Evolutionary conservation across 75 land plant genomes (phyloP).

Genomic region (Sequoiadendron giganteum): DNA sequence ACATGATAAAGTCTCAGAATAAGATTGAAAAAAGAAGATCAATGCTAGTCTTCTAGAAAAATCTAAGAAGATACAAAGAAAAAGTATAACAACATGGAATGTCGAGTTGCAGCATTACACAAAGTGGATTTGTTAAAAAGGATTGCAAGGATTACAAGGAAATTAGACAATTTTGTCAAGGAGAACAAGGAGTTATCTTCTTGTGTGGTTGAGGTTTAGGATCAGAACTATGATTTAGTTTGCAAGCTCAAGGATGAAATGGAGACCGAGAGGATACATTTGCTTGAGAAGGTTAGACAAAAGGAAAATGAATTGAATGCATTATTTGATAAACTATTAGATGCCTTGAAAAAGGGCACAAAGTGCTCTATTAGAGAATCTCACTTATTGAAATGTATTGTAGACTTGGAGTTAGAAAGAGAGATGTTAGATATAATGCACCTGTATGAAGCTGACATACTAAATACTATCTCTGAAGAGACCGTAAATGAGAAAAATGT

Average conservation of each 20-base stretch:
- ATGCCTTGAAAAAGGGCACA: constrained; percentile 22
- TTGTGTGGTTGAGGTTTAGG: constrained; percentile 16
- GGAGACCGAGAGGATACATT: constrained; percentile 30
- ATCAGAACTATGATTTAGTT: constrained; percentile 13
- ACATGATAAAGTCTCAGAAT: too few relatives aligned
- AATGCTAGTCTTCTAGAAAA: too few relatives aligned
- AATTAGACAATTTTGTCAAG: constrained; percentile 35
- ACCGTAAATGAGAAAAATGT: constrained; percentile 14
- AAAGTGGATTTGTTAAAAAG: too few relatives aligned
- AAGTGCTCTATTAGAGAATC: constrained; percentile 20
- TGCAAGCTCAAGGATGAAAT: constrained; percentile 27
- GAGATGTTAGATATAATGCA: constrained; percentile 22
- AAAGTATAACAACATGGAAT: too few relatives aligned
- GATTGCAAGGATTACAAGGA: constrained; percentile 35
- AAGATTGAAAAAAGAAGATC: too few relatives aligned
- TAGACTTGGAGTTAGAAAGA: constrained; percentile 15
- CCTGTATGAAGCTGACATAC: constrained; percentile 20
- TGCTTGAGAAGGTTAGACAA: constrained; percentile 19
- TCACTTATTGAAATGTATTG: constrained; percentile 14
- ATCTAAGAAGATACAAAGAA: too few relatives aligned
- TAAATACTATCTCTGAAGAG: constrained; percentile 20
- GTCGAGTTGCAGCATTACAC: too few relatives aligned
- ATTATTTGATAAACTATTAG: constrained; percentile 26
- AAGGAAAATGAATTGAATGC: constrained; percentile 27
- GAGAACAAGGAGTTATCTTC: constrained; percentile 32